Conservation (phyloP, 2,329 filamentous ascomycete genomes). For the Byssothecium circinans region DNA sequence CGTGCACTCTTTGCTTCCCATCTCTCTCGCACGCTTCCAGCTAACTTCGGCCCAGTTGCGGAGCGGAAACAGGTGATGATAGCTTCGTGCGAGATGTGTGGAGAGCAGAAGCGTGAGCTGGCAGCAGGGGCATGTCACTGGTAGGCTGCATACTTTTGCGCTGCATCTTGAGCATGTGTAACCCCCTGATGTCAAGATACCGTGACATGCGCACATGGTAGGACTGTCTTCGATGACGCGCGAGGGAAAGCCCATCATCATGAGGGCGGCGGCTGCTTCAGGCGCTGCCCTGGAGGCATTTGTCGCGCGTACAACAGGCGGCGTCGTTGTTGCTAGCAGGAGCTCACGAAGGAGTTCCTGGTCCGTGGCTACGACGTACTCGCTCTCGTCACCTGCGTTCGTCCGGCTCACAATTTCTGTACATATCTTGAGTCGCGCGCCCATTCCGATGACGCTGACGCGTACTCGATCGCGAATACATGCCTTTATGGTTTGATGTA, state of each 20-base stretch:
- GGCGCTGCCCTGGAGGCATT: constrained; percentile 28
- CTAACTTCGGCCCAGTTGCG: constrained; percentile 88
- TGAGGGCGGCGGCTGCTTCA: constrained; percentile 58
- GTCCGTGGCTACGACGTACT: constrained; percentile 84
- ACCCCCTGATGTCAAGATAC: constrained; percentile 76
- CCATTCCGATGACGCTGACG: constrained; percentile 85
- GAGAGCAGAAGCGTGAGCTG: constrained; percentile 90
- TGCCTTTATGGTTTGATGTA: constrained; percentile 81
- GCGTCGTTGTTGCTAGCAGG: constrained; percentile 85
- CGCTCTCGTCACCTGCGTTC: constrained; percentile 73
- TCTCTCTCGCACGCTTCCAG: constrained; percentile 68
- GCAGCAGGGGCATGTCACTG: constrained; percentile 88
- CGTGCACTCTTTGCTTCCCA: constrained; percentile 64
- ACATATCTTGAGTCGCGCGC: constrained; percentile 90
- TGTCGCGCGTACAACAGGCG: constrained; percentile 74
- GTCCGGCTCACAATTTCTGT: constrained; percentile 84
- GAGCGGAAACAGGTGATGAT: constrained; percentile 53
- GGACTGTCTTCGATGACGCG: constrained; percentile 72
- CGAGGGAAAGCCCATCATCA: constrained; percentile 98
- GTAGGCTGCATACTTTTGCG: constrained; percentile 85
- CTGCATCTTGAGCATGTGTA: constrained; percentile 89
- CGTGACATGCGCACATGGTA: constrained; percentile 89
- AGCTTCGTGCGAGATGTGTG: constrained; percentile 56
- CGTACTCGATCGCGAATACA: constrained; percentile 82
- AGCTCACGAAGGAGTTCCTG: constrained; percentile 86